Base-by-base conservation (phyloP, 2,329 filamentous ascomycete species). In the Phyllosticta ampelicida region DNA sequence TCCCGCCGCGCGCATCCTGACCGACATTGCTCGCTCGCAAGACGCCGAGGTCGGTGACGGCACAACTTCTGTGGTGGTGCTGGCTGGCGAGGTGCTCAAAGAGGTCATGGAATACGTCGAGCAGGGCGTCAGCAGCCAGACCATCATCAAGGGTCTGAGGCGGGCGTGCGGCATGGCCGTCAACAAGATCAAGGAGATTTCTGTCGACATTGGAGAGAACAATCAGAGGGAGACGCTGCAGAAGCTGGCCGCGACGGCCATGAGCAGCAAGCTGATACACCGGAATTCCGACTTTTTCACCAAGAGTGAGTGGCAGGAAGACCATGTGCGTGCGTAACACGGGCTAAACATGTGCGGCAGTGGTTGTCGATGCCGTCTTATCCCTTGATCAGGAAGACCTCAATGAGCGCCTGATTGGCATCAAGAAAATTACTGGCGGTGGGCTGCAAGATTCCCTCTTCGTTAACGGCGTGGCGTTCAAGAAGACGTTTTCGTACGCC, bases 241-340 rank as follows among this genome's bases (percentile, higher is more conserved):
- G 72, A 95, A 96, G 76, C 80, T 99, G 66, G 94, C 94, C 28
- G 90, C 83, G 36, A 99, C 94, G 26, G 94, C 94, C 66, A 99
- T 99, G 94, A 97, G 91, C 74, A 96, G 91, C 82, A 99, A 99
- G 80, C 80, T 99, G 66, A 97, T 99, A 72, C 95, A 97, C 83
- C 83, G 92, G 69, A 97, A 99, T 77, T 88, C 94, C 29, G 84
- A 84, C 3, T 99, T 97, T 75, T 99, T 99, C 77, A 97, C 94
- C 62, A 94, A 96, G 80, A 96, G 90, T 95, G 78, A 64, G 84
- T 71, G 10, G 53, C 29, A 60, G 29, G 11, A 30, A 23, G 19
- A 18, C 20, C 5, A 30, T 21, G 26, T 3, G 9, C 20, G 23
- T 3, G 20, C 13, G 21, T 16, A 10, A 28, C 51, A 48, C 9